Percentiles rank a stretch among this genome's conserved stretches.
Conservation (phyloP, 345 rosid species). For the Lagerstroemia speciosa region DNA sequence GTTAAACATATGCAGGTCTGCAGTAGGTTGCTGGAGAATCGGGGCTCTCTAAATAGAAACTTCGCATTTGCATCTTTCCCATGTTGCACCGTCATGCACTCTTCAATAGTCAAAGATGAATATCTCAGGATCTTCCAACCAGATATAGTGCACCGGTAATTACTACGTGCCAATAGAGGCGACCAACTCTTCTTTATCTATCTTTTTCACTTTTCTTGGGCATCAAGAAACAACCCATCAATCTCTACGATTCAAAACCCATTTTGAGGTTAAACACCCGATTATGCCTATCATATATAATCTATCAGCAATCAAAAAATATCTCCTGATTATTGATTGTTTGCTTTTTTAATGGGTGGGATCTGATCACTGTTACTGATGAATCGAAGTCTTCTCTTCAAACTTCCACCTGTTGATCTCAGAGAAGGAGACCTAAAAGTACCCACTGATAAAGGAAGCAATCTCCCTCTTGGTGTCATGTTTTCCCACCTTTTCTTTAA, state of each 20-base stretch:
- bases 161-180: not conserved
- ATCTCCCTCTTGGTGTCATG: conserved; percentile 32
- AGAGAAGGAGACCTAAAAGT: conserved; percentile 16
- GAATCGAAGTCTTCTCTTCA: conserved; percentile 54
- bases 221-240: conserved; percentile 18
- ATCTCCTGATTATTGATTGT: conserved; percentile 17
- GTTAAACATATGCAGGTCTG: not conserved
- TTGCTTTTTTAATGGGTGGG: conserved; percentile 33
- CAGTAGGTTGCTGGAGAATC: not conserved
- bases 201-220: not conserved
- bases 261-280: not conserved
- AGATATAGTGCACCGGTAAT: not conserved
- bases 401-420: conserved; percentile 28
- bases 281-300: not conserved
- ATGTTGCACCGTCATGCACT: not conserved
- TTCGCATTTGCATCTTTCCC: not conserved
- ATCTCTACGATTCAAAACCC: conserved; percentile 18
- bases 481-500: conserved; percentile 36
- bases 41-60: not conserved
- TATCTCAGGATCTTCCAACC: too few species aligned
- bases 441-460: conserved; percentile 22
- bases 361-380: conserved; percentile 18
- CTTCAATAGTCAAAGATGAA: too few species aligned
- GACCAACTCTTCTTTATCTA: not conserved
- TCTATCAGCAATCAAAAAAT: conserved; percentile 18